Evolutionary conservation across 257 asterid species (phyloP).

Genomic region (Solanum raphanifolium): DNA sequence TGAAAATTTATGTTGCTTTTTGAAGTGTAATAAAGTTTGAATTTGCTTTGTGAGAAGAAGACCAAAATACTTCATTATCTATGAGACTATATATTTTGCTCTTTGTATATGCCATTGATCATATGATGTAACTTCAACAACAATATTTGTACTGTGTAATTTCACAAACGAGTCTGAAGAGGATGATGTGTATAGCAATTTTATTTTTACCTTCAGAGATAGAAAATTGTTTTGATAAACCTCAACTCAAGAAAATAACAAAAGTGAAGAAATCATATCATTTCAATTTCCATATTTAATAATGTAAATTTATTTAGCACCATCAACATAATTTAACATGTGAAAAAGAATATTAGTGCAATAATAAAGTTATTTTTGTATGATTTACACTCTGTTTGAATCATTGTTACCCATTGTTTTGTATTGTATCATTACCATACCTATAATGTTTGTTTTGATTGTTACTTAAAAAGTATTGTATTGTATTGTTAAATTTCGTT

Average conservation of each 20-base stretch:
- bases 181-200: not conserved
- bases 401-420: too few relatives aligned
- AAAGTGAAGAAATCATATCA: not conserved
- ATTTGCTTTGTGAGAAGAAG: not conserved
- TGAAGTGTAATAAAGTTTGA: not conserved
- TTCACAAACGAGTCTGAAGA: not conserved
- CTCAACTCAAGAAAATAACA: not conserved
- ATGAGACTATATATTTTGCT: not conserved
- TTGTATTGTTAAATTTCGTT: too few relatives aligned
- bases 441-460: too few relatives aligned
- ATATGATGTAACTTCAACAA: not conserved
- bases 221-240: not conserved
- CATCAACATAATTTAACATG: not conserved
- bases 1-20: not conserved
- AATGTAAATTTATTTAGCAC: not conserved
- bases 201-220: not conserved
- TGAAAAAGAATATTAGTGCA: not conserved
- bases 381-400: not conserved
- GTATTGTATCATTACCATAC: too few relatives aligned
- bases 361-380: not conserved
- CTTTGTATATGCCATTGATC: not conserved
- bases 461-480: too few relatives aligned
- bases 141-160: not conserved
- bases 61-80: not conserved
- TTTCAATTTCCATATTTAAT: not conserved